phyloP scores from a whole-genome alignment of 495 filamentous ascomycete genomes.

The Delitschia confertaspora region DNA sequence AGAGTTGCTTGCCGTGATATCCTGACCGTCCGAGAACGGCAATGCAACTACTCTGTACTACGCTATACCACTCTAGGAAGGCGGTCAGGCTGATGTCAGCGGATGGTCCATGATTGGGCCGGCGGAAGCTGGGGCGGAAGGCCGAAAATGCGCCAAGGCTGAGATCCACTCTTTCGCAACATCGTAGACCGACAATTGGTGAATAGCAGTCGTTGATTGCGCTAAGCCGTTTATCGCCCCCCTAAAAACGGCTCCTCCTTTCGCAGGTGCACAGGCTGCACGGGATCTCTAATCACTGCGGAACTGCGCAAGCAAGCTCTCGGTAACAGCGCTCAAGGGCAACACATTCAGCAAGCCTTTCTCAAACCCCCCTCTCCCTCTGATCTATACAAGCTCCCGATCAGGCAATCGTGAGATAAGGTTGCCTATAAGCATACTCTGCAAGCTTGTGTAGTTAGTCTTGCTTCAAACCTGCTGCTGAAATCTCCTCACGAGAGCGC shows the following conservation, averaged over 20 bases:
- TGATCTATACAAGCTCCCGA: no score
- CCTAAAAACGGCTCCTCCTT: no score
- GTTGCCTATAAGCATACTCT: no score
- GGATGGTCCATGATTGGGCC: conserved; percentile 6
- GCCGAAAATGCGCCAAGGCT: conserved; percentile 2
- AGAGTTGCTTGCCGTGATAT: no score
- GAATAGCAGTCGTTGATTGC: not conserved
- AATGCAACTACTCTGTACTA: not conserved
- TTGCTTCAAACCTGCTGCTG: not conserved
- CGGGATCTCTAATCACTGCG: not conserved
- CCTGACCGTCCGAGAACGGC: no score
- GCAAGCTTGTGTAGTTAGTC: not conserved
- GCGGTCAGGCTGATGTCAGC: conserved; percentile 11
- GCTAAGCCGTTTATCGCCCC: no score
- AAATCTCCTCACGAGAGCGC: not conserved
- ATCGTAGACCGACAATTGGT: not conserved
- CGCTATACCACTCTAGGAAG: no score
- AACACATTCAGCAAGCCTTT: no score
- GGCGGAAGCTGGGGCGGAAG: not conserved
- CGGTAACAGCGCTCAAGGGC: no score
- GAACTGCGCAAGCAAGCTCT: not conserved
- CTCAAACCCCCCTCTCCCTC: no score
- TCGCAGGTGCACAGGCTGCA: no score
- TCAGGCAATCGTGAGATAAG: no score
- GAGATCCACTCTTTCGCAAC: not conserved